Percentiles rank a stretch among this genome's conserved stretches.
phyloP scores from a whole-genome alignment of 352 stramenopile genomes.

The Globisporangium megalacanthum region DNA sequence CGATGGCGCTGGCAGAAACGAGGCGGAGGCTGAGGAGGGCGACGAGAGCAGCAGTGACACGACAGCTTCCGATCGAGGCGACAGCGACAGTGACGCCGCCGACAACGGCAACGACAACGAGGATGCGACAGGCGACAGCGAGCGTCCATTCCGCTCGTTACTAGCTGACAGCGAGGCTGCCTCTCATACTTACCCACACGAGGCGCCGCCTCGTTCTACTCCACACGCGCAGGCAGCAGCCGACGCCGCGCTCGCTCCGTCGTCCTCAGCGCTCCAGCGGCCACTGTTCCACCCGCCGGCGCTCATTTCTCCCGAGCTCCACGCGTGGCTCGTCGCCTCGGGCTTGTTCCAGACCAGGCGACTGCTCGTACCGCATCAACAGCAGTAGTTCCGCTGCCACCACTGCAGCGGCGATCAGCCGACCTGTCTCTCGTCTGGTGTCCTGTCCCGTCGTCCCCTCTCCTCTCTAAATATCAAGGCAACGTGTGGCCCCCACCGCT shows the following conservation, averaged over 20 bases:
- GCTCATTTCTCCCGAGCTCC: constrained; percentile 58
- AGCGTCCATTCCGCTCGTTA: constrained; percentile 16
- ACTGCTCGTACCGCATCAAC: background rate
- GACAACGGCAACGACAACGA: background rate
- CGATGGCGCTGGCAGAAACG: background rate
- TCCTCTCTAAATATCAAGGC: background rate
- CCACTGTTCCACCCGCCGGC: constrained; percentile 43
- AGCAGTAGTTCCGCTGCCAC: too few species aligned
- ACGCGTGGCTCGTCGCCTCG: constrained; percentile 36
- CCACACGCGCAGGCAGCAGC: background rate
- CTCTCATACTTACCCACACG: constrained; percentile 13
- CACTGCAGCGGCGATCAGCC: background rate
- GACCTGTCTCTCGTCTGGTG: background rate
- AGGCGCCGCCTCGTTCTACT: background rate
- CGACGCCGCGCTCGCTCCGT: background rate
- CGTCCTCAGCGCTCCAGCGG: constrained; percentile 4
- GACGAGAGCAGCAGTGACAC: constrained; percentile 5
- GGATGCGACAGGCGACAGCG: constrained; percentile 6
- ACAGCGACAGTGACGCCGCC: background rate
- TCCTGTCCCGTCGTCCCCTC: background rate
- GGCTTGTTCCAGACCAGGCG: constrained; percentile 39
- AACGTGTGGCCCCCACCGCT: background rate
- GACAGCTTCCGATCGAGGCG: constrained; percentile 1
- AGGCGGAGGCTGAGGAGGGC: constrained; percentile 3
- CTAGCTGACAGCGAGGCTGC: background rate